phyloP scores from a whole-genome alignment of 2,329 filamentous ascomycete species.

The Blastomyces emzantsi region DNA sequence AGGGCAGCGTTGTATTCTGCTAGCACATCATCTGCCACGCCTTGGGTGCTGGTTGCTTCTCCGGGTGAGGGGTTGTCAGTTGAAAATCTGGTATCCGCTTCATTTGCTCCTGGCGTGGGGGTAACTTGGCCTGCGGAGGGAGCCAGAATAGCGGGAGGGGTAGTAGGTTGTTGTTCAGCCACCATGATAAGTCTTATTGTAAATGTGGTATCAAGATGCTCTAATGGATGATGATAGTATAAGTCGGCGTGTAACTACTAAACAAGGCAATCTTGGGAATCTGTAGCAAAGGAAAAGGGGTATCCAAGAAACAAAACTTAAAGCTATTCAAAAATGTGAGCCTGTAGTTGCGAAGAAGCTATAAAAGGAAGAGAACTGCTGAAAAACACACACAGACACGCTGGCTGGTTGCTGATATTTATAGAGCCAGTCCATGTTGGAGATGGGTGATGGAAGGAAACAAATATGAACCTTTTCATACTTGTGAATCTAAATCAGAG shows the following conservation, averaged over 20 bases:
- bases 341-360: neutral
- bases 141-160: neutral
- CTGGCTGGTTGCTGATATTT: neutral
- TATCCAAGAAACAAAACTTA: neutral
- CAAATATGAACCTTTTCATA: neutral
- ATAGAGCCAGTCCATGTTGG: neutral
- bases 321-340: neutral
- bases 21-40: slow-evolving; percentile 18
- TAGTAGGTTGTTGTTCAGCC: neutral
- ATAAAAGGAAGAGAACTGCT: neutral
- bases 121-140: neutral
- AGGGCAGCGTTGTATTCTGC: slow-evolving; percentile 15
- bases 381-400: neutral
- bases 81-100: neutral
- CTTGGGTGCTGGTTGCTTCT: neutral
- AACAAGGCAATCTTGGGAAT: neutral
- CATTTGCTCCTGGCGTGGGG: neutral
- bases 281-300: neutral
- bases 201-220: neutral
- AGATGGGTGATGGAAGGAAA: neutral
- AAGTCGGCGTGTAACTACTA: neutral
- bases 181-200: neutral
- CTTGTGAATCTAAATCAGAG: neutral
- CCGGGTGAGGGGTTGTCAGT: neutral
- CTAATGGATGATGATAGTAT: neutral